Conservation (phyloP, 116 monocot species). For the Papilionanthe hybrid region DNA sequence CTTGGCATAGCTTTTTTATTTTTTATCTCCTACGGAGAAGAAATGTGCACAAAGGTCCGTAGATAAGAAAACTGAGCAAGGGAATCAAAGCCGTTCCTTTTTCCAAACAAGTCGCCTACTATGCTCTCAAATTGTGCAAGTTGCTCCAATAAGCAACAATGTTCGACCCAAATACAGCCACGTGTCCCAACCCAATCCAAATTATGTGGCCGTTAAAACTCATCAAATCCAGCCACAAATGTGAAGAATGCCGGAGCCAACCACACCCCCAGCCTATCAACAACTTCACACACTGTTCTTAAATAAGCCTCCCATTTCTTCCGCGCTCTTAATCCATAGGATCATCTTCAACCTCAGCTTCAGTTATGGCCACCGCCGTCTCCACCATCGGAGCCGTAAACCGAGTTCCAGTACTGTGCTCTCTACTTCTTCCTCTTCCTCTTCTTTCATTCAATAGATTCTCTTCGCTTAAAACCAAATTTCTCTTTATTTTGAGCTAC, state of each 20-base stretch:
- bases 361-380: slow-evolving; percentile 49
- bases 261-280: background rate
- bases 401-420: slow-evolving; percentile 46
- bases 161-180: slow-evolving; percentile 10
- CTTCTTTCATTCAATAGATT: background rate
- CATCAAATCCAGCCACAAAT: slow-evolving; percentile 37
- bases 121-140: background rate
- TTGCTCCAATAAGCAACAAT: background rate
- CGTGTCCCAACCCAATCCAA: slow-evolving; percentile 40
- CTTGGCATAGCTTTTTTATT: too few relatives aligned
- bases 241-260: slow-evolving; percentile 1
- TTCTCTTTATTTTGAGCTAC: background rate
- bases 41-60: too few relatives aligned
- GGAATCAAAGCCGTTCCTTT: too few relatives aligned
- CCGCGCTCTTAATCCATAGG: background rate
- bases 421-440: too few relatives aligned
- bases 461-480: background rate
- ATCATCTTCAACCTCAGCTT: background rate
- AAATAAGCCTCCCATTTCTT: background rate
- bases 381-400: slow-evolving; percentile 71
- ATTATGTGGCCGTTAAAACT: slow-evolving; percentile 41
- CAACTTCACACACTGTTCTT: background rate
- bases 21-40: too few relatives aligned
- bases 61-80: too few relatives aligned
- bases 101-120: too few relatives aligned